Evolutionary conservation across 345 rosid genomes (phyloP).

Genomic region (Syzygium aromaticum): DNA sequence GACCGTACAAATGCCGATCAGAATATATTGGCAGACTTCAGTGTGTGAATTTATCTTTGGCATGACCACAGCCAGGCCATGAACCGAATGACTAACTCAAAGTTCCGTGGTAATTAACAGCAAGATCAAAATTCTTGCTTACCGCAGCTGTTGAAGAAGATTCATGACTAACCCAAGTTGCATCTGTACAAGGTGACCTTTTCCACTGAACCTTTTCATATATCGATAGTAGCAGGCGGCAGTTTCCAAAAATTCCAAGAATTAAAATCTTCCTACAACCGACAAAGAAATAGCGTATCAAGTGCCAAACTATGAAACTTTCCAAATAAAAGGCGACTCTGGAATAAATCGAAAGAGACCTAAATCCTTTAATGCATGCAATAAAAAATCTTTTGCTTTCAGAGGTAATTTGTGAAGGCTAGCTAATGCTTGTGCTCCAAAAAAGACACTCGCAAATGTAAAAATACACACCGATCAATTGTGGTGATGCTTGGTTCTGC

Average conservation of each 20-base stretch:
- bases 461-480: not conserved
- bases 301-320: not conserved
- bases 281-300: not conserved
- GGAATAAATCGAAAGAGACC: not conserved
- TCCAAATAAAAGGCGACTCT: not conserved
- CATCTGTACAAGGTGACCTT: not conserved
- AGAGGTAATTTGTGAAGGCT: not conserved
- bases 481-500: not conserved
- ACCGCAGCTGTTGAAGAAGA: not conserved
- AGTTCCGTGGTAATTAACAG: not conserved
- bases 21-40: not conserved
- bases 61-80: not conserved
- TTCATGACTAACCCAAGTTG: not conserved
- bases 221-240: constrained; percentile 45
- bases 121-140: not conserved
- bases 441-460: not conserved
- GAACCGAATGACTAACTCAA: not conserved
- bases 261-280: constrained; percentile 77
- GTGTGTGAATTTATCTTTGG: not conserved
- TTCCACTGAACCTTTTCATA: constrained; percentile 13
- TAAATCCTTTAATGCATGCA: not conserved
- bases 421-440: not conserved
- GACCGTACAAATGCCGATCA: not conserved
- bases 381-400: not conserved
- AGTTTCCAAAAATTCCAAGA: constrained; percentile 93